Evolutionary conservation across 2,329 filamentous ascomycete species (phyloP), one percentile per base, ranked within the genome.

Genomic region (Biscogniauxia sp.): DNA sequence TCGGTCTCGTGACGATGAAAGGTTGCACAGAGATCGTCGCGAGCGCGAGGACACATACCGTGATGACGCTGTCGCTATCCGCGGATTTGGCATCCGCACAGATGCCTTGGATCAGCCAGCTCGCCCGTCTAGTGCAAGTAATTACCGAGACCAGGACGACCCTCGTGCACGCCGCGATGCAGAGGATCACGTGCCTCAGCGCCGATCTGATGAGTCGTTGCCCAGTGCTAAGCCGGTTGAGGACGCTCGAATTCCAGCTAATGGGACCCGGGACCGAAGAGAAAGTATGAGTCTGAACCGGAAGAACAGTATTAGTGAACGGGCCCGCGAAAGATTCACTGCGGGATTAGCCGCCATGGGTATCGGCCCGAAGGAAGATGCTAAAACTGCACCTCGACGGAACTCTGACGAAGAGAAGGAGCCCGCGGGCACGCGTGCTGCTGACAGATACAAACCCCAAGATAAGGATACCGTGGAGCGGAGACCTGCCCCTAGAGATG

Each of bases 41-140:
- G 78, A 81, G 19, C 75, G 72, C 6, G 79, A 83, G 9, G 76
- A 77, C 13, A 69, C 69, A 28, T 82, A 79, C 64, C 78, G 77
- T 20, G 82, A 84, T 55, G 80, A 84, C 1, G 75, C 73, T 45
- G 74, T 84, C 15, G 61, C 74, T 2, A 61, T 73, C 11, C 82
- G 83, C 49, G 83, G 82, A 0, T 85, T 84, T 62, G 82, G 82
- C 23, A 78, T 85, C 60, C 80, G 82, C 20, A 78, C 80, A 8
- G 79, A 78, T 17, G 63, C 69, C 9, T 64, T 73, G 11, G 74
- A 74, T 20, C 64, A 68, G n/a, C 66, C 72, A 7, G 72, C 71
- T 20, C 73, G 72, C 17, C 68, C 70, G 2, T 64, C 76, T 26
- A 65, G 71, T 20, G 65, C 66, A 55, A 57, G 73, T 60, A 68